Evolutionary conservation across 345 rosid species (phyloP), one percentile per base, ranked within the genome.

Genomic region (Cardiospermum halicacabum): DNA sequence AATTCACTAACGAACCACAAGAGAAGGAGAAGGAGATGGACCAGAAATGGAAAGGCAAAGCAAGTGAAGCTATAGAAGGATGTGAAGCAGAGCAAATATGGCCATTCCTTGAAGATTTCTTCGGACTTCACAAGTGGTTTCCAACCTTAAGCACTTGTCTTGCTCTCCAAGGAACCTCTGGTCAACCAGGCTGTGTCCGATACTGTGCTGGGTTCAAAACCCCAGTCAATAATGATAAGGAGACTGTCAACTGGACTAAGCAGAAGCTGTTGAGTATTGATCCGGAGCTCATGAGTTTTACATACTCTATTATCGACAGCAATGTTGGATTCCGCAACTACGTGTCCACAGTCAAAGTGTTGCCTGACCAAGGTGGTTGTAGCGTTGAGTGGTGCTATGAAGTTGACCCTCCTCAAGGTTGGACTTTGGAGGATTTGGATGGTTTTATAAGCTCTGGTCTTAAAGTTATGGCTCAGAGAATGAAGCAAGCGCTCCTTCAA

Each of bases 201-300:
- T 78, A 68, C n/a, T 82, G 90, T 3, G 74, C 81, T 0, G 85
- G 85, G n/a, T 82, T 82, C 76, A 76, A 56, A 11, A 80, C 84
- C 34, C 87, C 78, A 0, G 72, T 74, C 13, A 66, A 67, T 55
- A 39, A 45, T n/a, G 56, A 32, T 19, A 4, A 3, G 5, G 28
- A 26, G 26, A 19, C 49, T 28, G 21, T 67, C 56, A 76, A 76
- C 50, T 80, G 84, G 85, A 77, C 81, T 2, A 77, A 77, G 69
- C 80, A 85, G 72, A 75, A 82, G 49, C 68, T 82, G 27, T 49
- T 73, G 34, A 58, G 74, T 11, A 82, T 82, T 27, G 76, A 80
- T 60, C 58, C 64, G 3, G 40, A 11, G 0, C 53, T 66, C 15
- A 74, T 54, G 82, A 40, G 25, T 3, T 68, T 75, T 28, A 66